phyloP scores from a whole-genome alignment of 129 eudicot species.

The Escallonia rubra region DNA sequence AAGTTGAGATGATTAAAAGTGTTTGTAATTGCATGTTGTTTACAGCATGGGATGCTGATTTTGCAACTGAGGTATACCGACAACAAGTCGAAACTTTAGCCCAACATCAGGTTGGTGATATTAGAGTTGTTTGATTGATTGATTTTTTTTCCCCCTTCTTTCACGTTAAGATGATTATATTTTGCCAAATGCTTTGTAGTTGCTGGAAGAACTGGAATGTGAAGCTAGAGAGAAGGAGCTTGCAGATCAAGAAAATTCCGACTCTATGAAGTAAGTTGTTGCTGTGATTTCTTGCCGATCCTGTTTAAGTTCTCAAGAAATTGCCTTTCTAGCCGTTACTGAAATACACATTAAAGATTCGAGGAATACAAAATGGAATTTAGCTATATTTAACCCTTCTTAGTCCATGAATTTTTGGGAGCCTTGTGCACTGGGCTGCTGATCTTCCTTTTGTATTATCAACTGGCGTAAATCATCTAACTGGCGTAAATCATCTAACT shows the following conservation, averaged over 20 bases:
- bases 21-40: constrained; percentile 11
- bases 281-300: background rate
- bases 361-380: too few relatives aligned
- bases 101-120: constrained; percentile 66
- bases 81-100: constrained; percentile 94
- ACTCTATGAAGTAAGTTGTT: constrained; percentile 45
- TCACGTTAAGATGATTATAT: background rate
- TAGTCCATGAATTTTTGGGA: too few relatives aligned
- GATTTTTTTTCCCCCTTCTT: too few relatives aligned
- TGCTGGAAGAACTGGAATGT: constrained; percentile 80
- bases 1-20: constrained; percentile 1
- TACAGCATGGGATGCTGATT: constrained; percentile 97
- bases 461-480: too few relatives aligned
- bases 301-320: background rate
- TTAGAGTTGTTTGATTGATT: background rate
- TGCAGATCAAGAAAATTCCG: constrained; percentile 43
- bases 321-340: background rate
- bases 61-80: constrained; percentile 82
- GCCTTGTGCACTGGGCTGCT: too few relatives aligned
- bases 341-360: too few relatives aligned
- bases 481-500: too few relatives aligned
- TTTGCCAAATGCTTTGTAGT: constrained; percentile 25
- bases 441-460: too few relatives aligned
- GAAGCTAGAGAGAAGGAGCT: constrained; percentile 86
- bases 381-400: too few relatives aligned